Conservation (phyloP, 768 basidiomycete genomes). For the Lactifluus subvellereus region DNA sequence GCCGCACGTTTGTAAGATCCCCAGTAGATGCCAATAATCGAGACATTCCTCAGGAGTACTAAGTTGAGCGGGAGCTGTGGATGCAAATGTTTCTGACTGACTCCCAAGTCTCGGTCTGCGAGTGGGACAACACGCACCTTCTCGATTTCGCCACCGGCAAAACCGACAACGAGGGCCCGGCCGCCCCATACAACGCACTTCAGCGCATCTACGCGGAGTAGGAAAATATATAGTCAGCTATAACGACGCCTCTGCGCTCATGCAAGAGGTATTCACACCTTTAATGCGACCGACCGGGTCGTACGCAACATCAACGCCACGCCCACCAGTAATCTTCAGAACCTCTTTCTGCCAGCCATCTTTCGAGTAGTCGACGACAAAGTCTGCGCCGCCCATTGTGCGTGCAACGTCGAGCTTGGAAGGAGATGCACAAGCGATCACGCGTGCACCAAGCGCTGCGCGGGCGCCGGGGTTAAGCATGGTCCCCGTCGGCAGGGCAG, state of each 20-base stretch:
- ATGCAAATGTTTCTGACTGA: background rate
- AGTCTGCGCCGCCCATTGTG: slow-evolving; percentile 75
- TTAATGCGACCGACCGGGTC: slow-evolving; percentile 81
- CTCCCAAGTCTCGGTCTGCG: too few relatives aligned
- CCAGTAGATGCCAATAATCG: slow-evolving; percentile 5
- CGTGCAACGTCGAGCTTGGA: slow-evolving; percentile 77
- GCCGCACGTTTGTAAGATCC: background rate
- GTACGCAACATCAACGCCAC: slow-evolving; percentile 82
- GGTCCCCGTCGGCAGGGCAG: background rate
- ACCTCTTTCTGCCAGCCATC: slow-evolving; percentile 89
- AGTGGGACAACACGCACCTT: slow-evolving; percentile 42
- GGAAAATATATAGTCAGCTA: slow-evolving; percentile 3
- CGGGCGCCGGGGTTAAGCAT: background rate
- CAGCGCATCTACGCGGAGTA: slow-evolving; percentile 54
- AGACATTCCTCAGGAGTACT: slow-evolving; percentile 30
- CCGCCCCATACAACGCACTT: slow-evolving; percentile 97
- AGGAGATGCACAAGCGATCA: slow-evolving; percentile 86
- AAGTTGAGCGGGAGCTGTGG: slow-evolving; percentile 70
- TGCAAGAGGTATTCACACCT: slow-evolving; percentile 35
- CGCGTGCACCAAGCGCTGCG: slow-evolving; percentile 80
- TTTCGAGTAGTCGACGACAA: slow-evolving; percentile 71
- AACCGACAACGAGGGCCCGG: slow-evolving; percentile 88
- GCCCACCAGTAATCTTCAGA: slow-evolving; percentile 70
- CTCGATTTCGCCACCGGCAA: slow-evolving; percentile 79
- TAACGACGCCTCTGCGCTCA: background rate